Percentiles rank a stretch among this genome's conserved stretches.
phyloP scores from a whole-genome alignment of 176 grass and related monocot genomes.

The Rhynchospora tenuis region DNA sequence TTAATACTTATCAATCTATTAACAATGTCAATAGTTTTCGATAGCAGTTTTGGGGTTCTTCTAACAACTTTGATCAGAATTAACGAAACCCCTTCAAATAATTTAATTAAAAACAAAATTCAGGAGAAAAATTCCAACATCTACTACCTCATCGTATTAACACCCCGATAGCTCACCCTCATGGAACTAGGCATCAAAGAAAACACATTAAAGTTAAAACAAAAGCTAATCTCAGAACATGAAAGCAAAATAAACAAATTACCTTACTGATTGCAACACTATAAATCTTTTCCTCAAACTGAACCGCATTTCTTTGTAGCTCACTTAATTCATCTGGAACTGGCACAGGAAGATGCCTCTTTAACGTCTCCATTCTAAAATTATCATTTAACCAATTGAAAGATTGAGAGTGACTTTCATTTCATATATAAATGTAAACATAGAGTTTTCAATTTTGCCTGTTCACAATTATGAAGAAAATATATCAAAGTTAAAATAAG shows the following conservation, averaged over 20 bases:
- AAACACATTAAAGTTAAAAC: neutral
- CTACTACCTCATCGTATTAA: slow-evolving; percentile 2
- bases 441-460: neutral
- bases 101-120: neutral
- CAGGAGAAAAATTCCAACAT: neutral
- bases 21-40: neutral
- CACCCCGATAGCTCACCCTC: neutral
- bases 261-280: slow-evolving; percentile 48
- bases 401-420: neutral
- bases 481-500: neutral
- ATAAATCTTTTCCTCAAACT: slow-evolving; percentile 78
- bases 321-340: slow-evolving; percentile 46
- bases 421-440: neutral
- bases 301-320: slow-evolving; percentile 55
- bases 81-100: neutral
- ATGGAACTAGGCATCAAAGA: neutral
- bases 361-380: slow-evolving; percentile 66
- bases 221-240: neutral
- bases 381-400: neutral
- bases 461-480: neutral
- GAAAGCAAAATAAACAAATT: neutral
- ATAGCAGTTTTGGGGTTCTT: neutral
- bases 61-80: neutral
- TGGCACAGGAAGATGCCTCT: slow-evolving; percentile 60
- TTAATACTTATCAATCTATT: too few relatives aligned